phyloP scores from a whole-genome alignment of 1,284 basidiomycete species.

The Cronartium ribicola region DNA sequence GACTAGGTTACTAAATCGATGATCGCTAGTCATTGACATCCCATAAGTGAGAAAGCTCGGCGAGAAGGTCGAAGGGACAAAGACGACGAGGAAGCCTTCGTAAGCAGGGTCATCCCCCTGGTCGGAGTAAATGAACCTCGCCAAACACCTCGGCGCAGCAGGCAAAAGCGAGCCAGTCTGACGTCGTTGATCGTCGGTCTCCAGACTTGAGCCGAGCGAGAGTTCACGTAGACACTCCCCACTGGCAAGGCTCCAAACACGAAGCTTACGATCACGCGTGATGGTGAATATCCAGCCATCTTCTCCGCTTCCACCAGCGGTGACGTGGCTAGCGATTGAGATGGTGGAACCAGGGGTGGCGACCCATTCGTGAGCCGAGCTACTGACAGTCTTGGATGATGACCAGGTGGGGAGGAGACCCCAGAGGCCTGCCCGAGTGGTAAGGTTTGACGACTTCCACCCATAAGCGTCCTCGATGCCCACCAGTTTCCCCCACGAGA shows the following conservation, averaged over 20 bases:
- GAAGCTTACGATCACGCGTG: constrained; percentile 76
- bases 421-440: constrained; percentile 14
- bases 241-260: constrained; percentile 63
- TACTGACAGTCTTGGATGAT: constrained; percentile 30
- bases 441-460: constrained; percentile 35
- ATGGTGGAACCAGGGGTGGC: constrained; percentile 32
- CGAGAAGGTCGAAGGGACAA: constrained; percentile 26
- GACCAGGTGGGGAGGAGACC: constrained; percentile 31
- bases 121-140: constrained; percentile 31
- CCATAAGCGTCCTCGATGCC: constrained; percentile 27
- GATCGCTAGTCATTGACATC: constrained; percentile 19
- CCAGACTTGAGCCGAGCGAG: constrained; percentile 2
- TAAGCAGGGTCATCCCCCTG: constrained; percentile 40
- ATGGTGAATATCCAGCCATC: constrained; percentile 69
- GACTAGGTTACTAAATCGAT: constrained; percentile 28
- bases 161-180: constrained; percentile 13
- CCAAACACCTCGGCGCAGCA: constrained; percentile 28
- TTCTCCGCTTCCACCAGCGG: constrained; percentile 6
- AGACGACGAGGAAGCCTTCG: constrained; percentile 36
- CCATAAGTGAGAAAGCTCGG: constrained; percentile 39
- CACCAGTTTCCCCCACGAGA: constrained; percentile 28
- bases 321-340: constrained; percentile 26
- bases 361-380: constrained; percentile 39
- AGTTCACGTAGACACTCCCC: constrained; percentile 50
- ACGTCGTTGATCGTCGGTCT: not conserved